Evolutionary conservation across 177 flowering plant genomes (phyloP).

Genomic region (Vitis hybrid): DNA sequence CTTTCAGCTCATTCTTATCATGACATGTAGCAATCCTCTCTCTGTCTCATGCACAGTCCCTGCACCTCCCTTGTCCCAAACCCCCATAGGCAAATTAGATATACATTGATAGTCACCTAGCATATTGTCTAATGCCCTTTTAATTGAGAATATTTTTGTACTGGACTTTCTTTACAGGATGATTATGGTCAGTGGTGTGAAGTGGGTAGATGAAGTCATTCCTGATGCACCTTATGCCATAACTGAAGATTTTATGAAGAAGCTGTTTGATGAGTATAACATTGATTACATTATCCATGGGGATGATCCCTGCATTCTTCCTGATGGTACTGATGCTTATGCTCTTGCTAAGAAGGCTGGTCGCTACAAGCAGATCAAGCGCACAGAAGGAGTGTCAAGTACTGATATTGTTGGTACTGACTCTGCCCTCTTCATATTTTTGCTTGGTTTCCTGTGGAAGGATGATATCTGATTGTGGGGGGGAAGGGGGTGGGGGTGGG

Average conservation of each 20-base stretch:
- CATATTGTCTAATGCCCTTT: too few relatives aligned
- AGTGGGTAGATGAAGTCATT: conserved; percentile 98
- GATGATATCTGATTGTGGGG: not conserved
- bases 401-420: conserved; percentile 91
- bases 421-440: conserved; percentile 12
- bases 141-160: not conserved
- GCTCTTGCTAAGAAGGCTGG: conserved; percentile 96
- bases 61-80: too few relatives aligned
- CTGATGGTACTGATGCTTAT: conserved; percentile 96
- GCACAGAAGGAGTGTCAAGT: conserved; percentile 99
- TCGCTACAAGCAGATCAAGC: conserved; percentile 95
- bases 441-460: not conserved
- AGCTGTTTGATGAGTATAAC: conserved; percentile 73
- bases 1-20: too few relatives aligned
- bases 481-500: not conserved
- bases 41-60: too few relatives aligned
- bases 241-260: conserved; percentile 93
- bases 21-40: too few relatives aligned
- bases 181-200: conserved; percentile 92
- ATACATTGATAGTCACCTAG: too few relatives aligned
- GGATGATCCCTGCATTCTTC: conserved; percentile 95
- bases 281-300: conserved; percentile 97
- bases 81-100: too few relatives aligned
- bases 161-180: conserved; percentile 38
- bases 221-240: conserved; percentile 96